phyloP scores from a whole-genome alignment of 345 rosid species.

The Angophora floribunda region DNA sequence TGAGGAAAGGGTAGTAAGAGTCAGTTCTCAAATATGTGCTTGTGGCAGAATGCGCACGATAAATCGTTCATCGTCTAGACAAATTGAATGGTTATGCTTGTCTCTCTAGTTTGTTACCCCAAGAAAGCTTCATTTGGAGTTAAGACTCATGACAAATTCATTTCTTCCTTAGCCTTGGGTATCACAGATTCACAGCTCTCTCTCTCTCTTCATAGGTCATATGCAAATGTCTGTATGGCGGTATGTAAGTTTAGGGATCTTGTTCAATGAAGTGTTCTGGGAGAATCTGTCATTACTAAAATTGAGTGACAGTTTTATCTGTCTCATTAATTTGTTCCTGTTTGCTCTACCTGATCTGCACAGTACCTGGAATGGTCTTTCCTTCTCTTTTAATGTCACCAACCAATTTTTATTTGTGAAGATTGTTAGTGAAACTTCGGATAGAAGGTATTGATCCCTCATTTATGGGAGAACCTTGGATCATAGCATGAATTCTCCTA shows the following conservation, averaged over 20 bases:
- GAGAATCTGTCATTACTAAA: neutral
- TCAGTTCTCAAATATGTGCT: neutral
- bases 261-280: neutral
- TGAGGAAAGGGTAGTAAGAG: conserved; percentile 9
- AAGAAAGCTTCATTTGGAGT: neutral
- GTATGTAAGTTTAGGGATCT: neutral
- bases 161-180: neutral
- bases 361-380: neutral
- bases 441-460: neutral
- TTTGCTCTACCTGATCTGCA: neutral
- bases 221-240: neutral
- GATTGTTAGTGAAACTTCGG: neutral
- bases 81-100: neutral
- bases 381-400: neutral
- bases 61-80: neutral
- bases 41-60: neutral
- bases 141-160: neutral
- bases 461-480: neutral
- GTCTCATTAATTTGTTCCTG: neutral
- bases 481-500: neutral
- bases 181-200: neutral
- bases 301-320: neutral
- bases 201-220: neutral
- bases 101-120: neutral
- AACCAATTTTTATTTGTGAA: neutral